Conservation (phyloP, 345 rosid species). For the Iberis pinnata region DNA sequence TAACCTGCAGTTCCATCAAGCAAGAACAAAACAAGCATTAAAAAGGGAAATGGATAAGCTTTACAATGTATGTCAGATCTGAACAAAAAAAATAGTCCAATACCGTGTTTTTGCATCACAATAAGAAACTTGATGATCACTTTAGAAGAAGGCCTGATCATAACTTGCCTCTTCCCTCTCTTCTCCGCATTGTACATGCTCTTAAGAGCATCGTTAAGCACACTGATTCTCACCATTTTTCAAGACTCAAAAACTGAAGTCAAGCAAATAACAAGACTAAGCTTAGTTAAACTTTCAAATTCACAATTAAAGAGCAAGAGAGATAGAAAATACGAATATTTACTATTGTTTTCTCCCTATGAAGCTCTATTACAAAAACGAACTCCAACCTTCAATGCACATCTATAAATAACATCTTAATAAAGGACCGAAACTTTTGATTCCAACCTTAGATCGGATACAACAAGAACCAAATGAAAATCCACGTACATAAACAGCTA, state of each 20-base stretch:
- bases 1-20: conserved; percentile 52
- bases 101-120: conserved; percentile 87
- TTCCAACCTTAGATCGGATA: background rate
- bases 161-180: conserved; percentile 72
- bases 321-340: too few species aligned
- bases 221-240: conserved; percentile 71
- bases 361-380: too few species aligned
- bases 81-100: background rate
- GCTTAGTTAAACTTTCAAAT: background rate
- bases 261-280: background rate
- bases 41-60: background rate
- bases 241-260: conserved; percentile 15
- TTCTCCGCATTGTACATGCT: conserved; percentile 81
- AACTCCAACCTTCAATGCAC: too few species aligned
- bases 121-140: conserved; percentile 73
- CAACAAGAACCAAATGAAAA: background rate
- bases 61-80: too few species aligned
- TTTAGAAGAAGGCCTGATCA: conserved; percentile 83
- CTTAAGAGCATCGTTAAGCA: conserved; percentile 78
- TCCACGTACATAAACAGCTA: background rate
- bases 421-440: too few species aligned
- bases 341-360: too few species aligned
- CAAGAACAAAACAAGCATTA: background rate
- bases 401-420: too few species aligned
- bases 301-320: too few species aligned